phyloP scores from a whole-genome alignment of 441 rosid species.

The Populus hybrid region DNA sequence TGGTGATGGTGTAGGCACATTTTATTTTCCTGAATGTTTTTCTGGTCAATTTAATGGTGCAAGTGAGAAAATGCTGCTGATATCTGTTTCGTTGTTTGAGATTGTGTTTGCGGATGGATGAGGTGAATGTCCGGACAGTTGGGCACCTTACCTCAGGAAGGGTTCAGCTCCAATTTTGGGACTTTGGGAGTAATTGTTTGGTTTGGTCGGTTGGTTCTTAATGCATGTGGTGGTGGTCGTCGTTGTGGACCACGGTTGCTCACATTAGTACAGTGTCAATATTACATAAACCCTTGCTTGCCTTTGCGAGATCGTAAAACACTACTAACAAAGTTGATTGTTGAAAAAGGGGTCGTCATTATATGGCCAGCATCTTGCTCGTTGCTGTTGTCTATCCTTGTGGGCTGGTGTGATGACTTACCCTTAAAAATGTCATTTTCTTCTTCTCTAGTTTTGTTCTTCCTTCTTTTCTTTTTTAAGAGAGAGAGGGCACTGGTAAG shows the following conservation, averaged over 20 bases:
- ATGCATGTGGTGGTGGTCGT: background rate
- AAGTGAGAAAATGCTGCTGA: background rate
- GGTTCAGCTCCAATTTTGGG: background rate
- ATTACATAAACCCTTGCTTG: background rate
- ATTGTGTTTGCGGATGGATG: background rate
- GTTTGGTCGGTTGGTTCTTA: background rate
- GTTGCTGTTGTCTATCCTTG: slow-evolving; percentile 9
- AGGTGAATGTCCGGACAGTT: background rate
- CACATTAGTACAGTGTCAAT: background rate
- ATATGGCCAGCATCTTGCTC: slow-evolving; percentile 14
- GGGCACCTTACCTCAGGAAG: background rate
- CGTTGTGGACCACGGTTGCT: background rate
- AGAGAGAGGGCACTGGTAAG: background rate
- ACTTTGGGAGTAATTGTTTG: background rate
- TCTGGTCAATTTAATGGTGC: background rate
- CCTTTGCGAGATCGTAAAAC: background rate
- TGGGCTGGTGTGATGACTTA: background rate
- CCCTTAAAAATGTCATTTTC: background rate
- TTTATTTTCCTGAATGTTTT: background rate
- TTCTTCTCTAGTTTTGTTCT: too few species aligned
- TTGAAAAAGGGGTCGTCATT: slow-evolving; percentile 16
- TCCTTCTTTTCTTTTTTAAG: too few species aligned
- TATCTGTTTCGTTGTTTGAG: background rate
- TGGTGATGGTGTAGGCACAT: background rate
- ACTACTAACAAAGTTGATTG: slow-evolving; percentile 12